Conservation (phyloP, 2,329 filamentous ascomycete species). For the Penicillium concentricum region DNA sequence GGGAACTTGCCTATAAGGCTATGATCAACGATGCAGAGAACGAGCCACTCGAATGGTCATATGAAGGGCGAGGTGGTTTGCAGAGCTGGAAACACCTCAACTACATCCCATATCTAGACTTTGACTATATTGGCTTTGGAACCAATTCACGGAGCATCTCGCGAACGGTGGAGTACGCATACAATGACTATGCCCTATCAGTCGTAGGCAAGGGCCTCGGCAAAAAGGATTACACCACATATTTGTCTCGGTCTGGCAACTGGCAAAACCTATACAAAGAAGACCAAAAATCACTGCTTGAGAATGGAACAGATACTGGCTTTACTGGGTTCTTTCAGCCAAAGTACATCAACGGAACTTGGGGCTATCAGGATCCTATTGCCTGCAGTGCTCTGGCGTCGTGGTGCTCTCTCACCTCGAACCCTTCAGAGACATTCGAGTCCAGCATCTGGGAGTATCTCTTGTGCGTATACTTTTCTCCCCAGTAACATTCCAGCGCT, state of each 20-base stretch:
- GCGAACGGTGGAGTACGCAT: conserved; percentile 71
- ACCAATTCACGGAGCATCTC: conserved; percentile 68
- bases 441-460: conserved; percentile 35
- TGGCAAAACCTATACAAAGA: conserved; percentile 67
- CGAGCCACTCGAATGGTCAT: conserved; percentile 66
- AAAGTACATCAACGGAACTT: conserved; percentile 64
- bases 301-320: conserved; percentile 58
- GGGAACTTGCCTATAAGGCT: conserved; percentile 65
- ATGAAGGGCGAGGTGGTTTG: conserved; percentile 66
- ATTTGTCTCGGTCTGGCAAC: conserved; percentile 55
- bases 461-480: conserved; percentile 55
- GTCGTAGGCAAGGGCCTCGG: conserved; percentile 59
- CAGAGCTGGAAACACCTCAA: conserved; percentile 67
- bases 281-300: conserved; percentile 54
- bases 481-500: conserved; percentile 38
- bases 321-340: conserved; percentile 70
- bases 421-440: conserved; percentile 32
- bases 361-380: conserved; percentile 61
- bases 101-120: conserved; percentile 68
- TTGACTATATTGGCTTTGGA: conserved; percentile 64
- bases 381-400: conserved; percentile 32
- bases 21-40: conserved; percentile 68
- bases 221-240: conserved; percentile 47
- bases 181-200: conserved; percentile 67
- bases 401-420: conserved; percentile 31